A percentile compares a stretch with the other conserved stretches of the same genome.
Conservation (phyloP, 352 stramenopile species). For the Globisporangium carolinianum region DNA sequence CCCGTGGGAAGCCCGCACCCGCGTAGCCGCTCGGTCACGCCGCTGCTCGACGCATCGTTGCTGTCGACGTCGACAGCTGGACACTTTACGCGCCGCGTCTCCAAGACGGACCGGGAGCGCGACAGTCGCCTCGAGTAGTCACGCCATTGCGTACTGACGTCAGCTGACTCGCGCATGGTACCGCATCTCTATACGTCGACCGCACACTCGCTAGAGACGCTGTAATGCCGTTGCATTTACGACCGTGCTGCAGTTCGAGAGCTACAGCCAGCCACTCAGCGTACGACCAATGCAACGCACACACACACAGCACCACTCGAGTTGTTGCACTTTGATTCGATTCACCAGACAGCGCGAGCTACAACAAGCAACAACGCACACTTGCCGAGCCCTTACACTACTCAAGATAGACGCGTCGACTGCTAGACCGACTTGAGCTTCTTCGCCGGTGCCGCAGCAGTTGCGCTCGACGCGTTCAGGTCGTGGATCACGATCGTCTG, state of each 20-base stretch:
- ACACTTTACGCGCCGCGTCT: neutral
- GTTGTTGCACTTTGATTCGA: too few relatives aligned
- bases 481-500: constrained; percentile 57
- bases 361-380: too few relatives aligned
- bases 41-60: constrained; percentile 1
- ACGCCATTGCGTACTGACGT: neutral
- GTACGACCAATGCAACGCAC: too few relatives aligned
- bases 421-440: constrained; percentile 12
- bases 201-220: too few relatives aligned
- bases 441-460: neutral
- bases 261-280: too few relatives aligned
- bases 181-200: too few relatives aligned
- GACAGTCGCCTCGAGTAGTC: neutral
- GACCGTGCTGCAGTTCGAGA: too few relatives aligned
- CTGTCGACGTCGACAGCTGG: neutral
- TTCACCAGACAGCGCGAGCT: too few relatives aligned
- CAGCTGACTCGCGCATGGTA: too few relatives aligned
- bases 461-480: neutral
- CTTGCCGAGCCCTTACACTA: neutral
- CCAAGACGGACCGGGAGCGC: constrained; percentile 2
- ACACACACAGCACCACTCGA: too few relatives aligned
- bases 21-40: constrained; percentile 1
- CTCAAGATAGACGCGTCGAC: neutral
- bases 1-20: neutral
- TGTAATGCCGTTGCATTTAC: too few relatives aligned